Evolutionary conservation across 108 stramenopile species (phyloP), one percentile per base, ranked within the genome.

Genomic region (Cyclostephanos tholiformis): DNA sequence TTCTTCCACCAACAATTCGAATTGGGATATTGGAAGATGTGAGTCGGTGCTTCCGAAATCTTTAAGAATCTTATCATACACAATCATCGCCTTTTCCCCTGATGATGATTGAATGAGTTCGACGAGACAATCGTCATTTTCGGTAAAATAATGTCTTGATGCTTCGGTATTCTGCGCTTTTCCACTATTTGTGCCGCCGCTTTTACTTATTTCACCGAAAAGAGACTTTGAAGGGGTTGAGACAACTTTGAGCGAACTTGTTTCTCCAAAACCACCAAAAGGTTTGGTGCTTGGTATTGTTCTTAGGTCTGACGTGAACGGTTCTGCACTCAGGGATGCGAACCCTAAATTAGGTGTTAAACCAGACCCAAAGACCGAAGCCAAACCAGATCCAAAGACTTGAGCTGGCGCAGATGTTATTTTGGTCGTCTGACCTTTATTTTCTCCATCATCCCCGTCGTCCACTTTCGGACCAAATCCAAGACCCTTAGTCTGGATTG

Each of bases 1-100:
- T 30, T 84, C 86, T 43, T 91, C 92, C 5, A 89, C 55, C n/a
- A 95, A 46, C 11, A 76, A 84, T 63, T 89, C 89, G 44, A 95
- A 86, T 13, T 69, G 65, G 3, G 74, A 64, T 4, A 69, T 19
- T 6, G 89, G 91, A 2, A 95, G 32, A 20, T 27, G 49, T 19
- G 63, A 65, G 22, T 65, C 41, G 11, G 39, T 38, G 14, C 83
- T 86, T 26, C 67, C 55, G 14, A 65, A 79, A 26, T 69, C 74
- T 6, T 67, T 38, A 69, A 86, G 89, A 39, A 91, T 53, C 20
- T 20, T n/a, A 20, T 89, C 86, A 67, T 90, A 93, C 7, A 67
- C 88, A 39, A 59, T 41, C 16, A 23, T 11, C 0, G 84, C 86
- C 30, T 70, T 76, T 49, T 74, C 56, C 17, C 72, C 80, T 22